A percentile compares a stretch with the other conserved stretches of the same genome.
Evolutionary conservation across 2,329 filamentous ascomycete genomes (phyloP).

Genomic region (Cryphonectria naterciae): DNA sequence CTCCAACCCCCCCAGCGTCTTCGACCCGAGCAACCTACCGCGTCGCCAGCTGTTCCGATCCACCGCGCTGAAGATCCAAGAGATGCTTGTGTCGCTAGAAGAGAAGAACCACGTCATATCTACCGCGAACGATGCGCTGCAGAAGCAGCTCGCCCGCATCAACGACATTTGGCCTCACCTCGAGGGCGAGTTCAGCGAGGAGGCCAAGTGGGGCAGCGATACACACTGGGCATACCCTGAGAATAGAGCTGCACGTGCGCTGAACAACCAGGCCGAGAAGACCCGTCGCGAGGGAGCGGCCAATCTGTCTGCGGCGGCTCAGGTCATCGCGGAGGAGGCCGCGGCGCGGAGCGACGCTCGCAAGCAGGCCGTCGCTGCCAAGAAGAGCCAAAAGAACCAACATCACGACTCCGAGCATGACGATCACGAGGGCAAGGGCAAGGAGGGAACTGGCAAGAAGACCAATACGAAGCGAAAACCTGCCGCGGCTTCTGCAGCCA

Average conservation of each 20-base stretch:
- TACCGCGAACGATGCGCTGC: slow-evolving; percentile 86
- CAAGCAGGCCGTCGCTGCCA: slow-evolving; percentile 79
- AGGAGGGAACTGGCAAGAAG: slow-evolving; percentile 63
- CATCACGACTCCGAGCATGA: slow-evolving; percentile 81
- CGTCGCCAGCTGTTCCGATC: slow-evolving; percentile 78
- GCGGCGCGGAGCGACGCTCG: slow-evolving; percentile 82
- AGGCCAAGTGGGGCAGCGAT: slow-evolving; percentile 88
- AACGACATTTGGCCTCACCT: slow-evolving; percentile 87
- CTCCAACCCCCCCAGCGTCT: slow-evolving; percentile 49
- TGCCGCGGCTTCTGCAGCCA: slow-evolving; percentile 42
- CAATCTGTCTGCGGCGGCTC: slow-evolving; percentile 75
- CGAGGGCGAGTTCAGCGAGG: slow-evolving; percentile 87
- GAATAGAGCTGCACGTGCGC: slow-evolving; percentile 68
- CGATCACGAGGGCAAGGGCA: slow-evolving; percentile 60
- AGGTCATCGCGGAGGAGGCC: slow-evolving; percentile 78
- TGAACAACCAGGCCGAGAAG: slow-evolving; percentile 68
- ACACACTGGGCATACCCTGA: slow-evolving; percentile 96
- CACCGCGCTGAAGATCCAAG: slow-evolving; percentile 76
- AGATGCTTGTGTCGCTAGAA: slow-evolving; percentile 88
- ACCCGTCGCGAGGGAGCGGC: slow-evolving; percentile 79
- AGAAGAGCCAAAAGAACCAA: slow-evolving; percentile 67
- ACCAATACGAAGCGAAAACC: slow-evolving; percentile 67
- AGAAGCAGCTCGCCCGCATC: slow-evolving; percentile 81
- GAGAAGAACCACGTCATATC: slow-evolving; percentile 98
- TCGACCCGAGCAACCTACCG: slow-evolving; percentile 62